Conservation (phyloP, 257 asterid genomes). For the Gentiana macrophylla region DNA sequence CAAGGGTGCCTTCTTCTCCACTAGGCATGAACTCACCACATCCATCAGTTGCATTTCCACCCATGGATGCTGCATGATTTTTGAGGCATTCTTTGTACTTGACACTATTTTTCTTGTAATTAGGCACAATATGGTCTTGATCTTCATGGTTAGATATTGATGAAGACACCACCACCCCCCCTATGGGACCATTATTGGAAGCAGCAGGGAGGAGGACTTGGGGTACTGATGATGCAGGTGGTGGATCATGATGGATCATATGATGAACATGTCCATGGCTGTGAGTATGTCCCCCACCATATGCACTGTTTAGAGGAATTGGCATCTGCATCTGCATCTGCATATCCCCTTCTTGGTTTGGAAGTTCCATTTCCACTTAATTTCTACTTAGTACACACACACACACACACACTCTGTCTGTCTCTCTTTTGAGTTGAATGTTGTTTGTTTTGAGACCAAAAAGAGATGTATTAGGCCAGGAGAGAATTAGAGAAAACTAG, state of each 20-base stretch:
- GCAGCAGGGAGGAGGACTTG: conserved; percentile 16
- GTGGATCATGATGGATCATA: conserved; percentile 32
- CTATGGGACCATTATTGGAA: conserved; percentile 14
- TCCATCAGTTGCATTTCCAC: conserved; percentile 81
- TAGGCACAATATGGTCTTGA: conserved; percentile 10
- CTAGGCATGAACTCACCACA: conserved; percentile 94
- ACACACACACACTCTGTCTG: no score
- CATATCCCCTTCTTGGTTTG: conserved; percentile 27
- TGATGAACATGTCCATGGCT: conserved; percentile 30
- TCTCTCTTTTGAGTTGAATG: conserved; percentile 11
- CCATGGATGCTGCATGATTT: conserved; percentile 90
- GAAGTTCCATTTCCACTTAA: conserved; percentile 17
- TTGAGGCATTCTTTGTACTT: conserved; percentile 71
- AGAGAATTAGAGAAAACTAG: conserved; percentile 12
- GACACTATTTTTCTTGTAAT: conserved; percentile 30
- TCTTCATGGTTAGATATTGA: conserved; percentile 9
- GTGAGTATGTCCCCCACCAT: conserved; percentile 35
- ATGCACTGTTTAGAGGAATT: conserved; percentile 59
- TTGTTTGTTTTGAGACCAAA: conserved; percentile 55
- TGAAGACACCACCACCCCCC: no score
- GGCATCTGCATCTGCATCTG: conserved; percentile 26
- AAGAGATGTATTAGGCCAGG: conserved; percentile 21
- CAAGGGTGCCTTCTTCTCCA: conserved; percentile 68
- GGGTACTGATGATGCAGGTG: conserved; percentile 22
- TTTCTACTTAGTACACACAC: not conserved